phyloP scores from a whole-genome alignment of 2,329 filamentous ascomycete species.

The Fusarium dlaminii region DNA sequence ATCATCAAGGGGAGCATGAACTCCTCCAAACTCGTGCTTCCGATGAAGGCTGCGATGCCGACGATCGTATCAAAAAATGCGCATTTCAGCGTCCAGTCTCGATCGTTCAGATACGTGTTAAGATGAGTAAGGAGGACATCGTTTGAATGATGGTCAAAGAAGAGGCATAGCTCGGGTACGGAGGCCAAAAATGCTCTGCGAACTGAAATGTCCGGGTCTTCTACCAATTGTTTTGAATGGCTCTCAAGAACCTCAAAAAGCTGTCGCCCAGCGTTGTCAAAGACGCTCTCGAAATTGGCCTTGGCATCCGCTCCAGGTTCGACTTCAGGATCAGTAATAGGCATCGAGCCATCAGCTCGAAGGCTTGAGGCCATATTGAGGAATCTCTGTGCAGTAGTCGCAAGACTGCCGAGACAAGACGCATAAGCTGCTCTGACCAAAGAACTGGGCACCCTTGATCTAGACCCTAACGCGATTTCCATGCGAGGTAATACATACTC shows the following conservation, averaged over 20 bases:
- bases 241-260: slow-evolving; percentile 85
- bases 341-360: slow-evolving; percentile 82
- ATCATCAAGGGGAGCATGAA: slow-evolving; percentile 97
- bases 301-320: slow-evolving; percentile 76
- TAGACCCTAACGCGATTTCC: slow-evolving; percentile 62
- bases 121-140: slow-evolving; percentile 96
- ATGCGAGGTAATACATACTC: slow-evolving; percentile 74
- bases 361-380: slow-evolving; percentile 91
- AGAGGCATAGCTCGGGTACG: slow-evolving; percentile 90
- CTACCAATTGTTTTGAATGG: slow-evolving; percentile 89
- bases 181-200: slow-evolving; percentile 91
- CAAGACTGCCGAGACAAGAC: slow-evolving; percentile 88
- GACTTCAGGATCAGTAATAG: slow-evolving; percentile 79
- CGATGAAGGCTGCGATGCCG: slow-evolving; percentile 89
- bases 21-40: slow-evolving; percentile 88
- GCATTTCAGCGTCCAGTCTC: slow-evolving; percentile 95
- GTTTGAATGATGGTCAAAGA: slow-evolving; percentile 92
- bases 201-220: slow-evolving; percentile 85
- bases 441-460: slow-evolving; percentile 62
- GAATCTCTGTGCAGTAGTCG: slow-evolving; percentile 84
- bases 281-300: slow-evolving; percentile 81
- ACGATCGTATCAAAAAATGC: slow-evolving; percentile 97
- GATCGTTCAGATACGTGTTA: slow-evolving; percentile 96
- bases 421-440: slow-evolving; percentile 91
- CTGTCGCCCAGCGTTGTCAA: slow-evolving; percentile 86